Evolutionary conservation across 1,284 basidiomycete species (phyloP).

Genomic region (Cryptococcus sp.): DNA sequence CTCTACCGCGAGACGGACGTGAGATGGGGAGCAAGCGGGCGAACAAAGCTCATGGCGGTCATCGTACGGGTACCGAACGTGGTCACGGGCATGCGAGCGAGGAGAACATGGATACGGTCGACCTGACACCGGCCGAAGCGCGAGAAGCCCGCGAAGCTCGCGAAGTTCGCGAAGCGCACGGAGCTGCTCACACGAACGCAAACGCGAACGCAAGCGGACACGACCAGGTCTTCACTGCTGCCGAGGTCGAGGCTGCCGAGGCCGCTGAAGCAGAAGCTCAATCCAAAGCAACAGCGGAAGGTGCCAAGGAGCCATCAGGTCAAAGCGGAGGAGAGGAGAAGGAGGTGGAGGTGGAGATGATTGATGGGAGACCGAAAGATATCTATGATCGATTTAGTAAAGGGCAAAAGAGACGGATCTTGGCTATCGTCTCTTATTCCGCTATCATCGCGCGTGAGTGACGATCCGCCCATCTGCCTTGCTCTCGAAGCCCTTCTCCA

Average conservation of each 20-base stretch:
- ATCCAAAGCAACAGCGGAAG: not conserved
- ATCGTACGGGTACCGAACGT: no score
- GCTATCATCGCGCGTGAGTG: conserved; percentile 60
- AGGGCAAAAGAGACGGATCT: conserved; percentile 57
- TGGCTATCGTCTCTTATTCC: conserved; percentile 60
- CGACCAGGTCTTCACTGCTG: no score
- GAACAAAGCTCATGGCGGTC: no score
- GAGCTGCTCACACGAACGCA: no score
- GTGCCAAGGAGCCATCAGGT: not conserved
- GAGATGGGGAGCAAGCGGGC: no score
- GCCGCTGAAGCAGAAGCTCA: not conserved
- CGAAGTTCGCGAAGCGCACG: no score
- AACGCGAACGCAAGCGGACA: no score
- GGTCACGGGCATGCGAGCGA: no score
- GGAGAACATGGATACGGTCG: no score
- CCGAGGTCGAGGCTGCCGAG: not conserved
- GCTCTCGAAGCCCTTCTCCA: not conserved
- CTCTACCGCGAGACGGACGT: no score
- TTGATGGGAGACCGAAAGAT: conserved; percentile 30
- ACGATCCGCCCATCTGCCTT: not conserved
- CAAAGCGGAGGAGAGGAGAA: not conserved
- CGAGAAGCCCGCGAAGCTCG: no score
- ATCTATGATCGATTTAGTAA: conserved; percentile 61
- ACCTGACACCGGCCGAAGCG: no score
- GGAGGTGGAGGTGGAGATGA: conserved; percentile 17